Evolutionary conservation across 345 rosid genomes (phyloP), one percentile per base, ranked within the genome.

Genomic region (Toxicodendron radicans): DNA sequence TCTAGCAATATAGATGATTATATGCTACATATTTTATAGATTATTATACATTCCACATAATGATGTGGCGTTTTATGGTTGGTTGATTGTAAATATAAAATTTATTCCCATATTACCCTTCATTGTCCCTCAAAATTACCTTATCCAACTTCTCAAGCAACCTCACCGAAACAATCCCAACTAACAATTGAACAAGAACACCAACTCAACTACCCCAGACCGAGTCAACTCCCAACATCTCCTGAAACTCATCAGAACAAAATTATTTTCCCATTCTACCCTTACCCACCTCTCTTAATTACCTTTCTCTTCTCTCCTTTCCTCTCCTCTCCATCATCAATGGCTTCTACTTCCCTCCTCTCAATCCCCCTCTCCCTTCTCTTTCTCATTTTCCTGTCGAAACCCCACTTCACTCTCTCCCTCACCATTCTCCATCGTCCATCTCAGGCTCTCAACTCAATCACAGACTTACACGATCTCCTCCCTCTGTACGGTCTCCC

Each of bases 401-500:
- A 68, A 57, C 38, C 78, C 77, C 70, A 33, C 64, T 82, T 73
- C 79, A 68, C 73, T 65, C 66, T 72, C 71, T 51, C 79, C 64
- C 68, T 32, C 16, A 8, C 71, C 70, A 20, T 35, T 45, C 67
- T 7, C 65, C 1, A 30, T 79, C 83, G 64, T 49, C 64, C 76
- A 58, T 57, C 73, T 69, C 63, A 0, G 17, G 20, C 70, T 7
- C 62, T 66, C 23, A 43, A 21, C 20, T 70, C 70, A 2, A 58
- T 43, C 73, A 18, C 68, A 0, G 95, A 91, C 76, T 68, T 89
- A 75, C 94, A 90, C 64, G 97, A 94, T 73, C 83, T 92, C 62
- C 94, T 94, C 56, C 88, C 87, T 0, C 9, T 17, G 32, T 89
- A 81, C 75, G 93, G 93, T 24, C 83, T 93, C 21, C 98, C 98